Evolutionary conservation across 2,329 filamentous ascomycete genomes (phyloP).

Genomic region (Colletotrichum sp.): DNA sequence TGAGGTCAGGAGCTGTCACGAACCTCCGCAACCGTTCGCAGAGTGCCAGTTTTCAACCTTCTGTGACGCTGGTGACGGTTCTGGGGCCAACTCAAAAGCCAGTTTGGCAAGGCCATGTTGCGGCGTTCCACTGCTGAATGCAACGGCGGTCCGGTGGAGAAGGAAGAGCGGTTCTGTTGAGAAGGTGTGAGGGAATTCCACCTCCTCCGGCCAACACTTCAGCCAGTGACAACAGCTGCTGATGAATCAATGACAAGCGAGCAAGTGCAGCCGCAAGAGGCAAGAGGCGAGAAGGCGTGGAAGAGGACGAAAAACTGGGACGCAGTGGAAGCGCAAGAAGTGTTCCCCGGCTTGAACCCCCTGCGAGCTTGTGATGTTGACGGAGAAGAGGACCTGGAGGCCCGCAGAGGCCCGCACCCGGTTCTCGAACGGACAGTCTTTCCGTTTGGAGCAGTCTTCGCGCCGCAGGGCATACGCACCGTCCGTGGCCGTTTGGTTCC

Average conservation of each 20-base stretch:
- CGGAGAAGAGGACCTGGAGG: not conserved
- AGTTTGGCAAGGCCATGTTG: not conserved
- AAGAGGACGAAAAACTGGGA: not conserved
- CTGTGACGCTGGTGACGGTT: not conserved
- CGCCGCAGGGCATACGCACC: not conserved
- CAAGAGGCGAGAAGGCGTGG: not conserved
- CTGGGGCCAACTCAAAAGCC: not conserved
- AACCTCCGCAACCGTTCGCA: not conserved
- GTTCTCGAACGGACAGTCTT: not conserved
- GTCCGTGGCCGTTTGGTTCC: not conserved
- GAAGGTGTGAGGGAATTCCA: constrained; percentile 19
- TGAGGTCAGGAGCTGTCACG: constrained; percentile 7
- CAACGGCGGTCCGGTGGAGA: not conserved
- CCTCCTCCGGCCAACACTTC: not conserved
- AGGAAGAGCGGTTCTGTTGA: not conserved
- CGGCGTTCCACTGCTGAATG: not conserved
- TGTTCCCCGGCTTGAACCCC: not conserved
- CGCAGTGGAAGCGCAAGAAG: not conserved
- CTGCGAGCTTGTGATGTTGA: not conserved
- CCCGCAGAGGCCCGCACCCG: not conserved
- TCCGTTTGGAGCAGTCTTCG: constrained; percentile 3
- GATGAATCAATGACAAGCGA: not conserved
- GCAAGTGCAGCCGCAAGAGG: not conserved
- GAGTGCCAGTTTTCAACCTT: not conserved
- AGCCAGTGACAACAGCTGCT: not conserved